Evolutionary conservation across 768 basidiomycete genomes (phyloP), one percentile per base, ranked within the genome.

Genomic region (Kwoniella shandongensis): DNA sequence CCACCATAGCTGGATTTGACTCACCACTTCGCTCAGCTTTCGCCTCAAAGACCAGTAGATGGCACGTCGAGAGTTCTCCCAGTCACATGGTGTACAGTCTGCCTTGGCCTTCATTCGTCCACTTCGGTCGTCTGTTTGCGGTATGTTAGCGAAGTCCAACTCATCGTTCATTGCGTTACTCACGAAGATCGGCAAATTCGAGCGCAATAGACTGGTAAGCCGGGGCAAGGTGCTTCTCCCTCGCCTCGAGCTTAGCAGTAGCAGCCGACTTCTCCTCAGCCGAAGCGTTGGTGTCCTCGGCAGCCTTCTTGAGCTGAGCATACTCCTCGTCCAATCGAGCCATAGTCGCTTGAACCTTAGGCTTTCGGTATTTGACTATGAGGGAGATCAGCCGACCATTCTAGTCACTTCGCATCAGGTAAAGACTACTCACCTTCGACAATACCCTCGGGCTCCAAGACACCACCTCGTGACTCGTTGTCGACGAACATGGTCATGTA

Each of bases 401-500:
- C n/a, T n/a, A n/a, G 18, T 11, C 39, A 41, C 3, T 23, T 12
- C 12, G 25, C 4, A 7, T 39, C 22, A 12, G 22, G 2, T 11
- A 10, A 42, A 50, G 29, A 27, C 58, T 57, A 85, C 83, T 93
- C 94, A 81, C 96, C 94, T 78, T 98, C 96, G 55, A 98, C 83
- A 71, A 98, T 85, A 77, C 96, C 96, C 79, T 98, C 96, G 1
- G 96, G 89, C 76, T 99, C 96, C 41, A 82, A 74, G 27, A 99
- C 91, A 81, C 96, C 96, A 42, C 92, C 96, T 54, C 96, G 88
- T 20, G 96, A 85, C 7, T 96, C 93, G 42, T 88, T 85, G 72
- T 98, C 96, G 23, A 93, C 94, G 70, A 92, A 98, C 94, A 99
- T 98, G 79, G 96, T 88, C 94, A 99, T 96, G 77, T 96, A 91